Base-by-base conservation (phyloP, 1,139 yeast species). In the Schwanniomyces etchellsii region DNA sequence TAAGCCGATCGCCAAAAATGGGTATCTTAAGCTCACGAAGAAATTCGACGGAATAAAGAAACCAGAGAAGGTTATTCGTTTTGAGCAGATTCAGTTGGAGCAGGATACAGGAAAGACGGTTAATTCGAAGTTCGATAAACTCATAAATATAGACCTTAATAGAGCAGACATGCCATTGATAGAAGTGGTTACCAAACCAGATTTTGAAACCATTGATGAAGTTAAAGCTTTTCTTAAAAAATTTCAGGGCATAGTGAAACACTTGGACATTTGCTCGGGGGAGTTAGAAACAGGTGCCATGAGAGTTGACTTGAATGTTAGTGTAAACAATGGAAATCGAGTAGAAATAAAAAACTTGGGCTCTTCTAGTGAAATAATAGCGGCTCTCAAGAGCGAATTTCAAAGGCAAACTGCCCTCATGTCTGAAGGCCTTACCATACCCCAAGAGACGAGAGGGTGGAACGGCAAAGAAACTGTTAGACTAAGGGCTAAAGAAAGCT, bases 201-300 rank as follows among this genome's bases (percentile, higher is more conserved):
- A 89, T 50, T 81, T 91, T 44, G 72, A 68, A 31, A 61, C 69
- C 29, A 64, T 84, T 3, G 70, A 71, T 26, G 81, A 88, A 43
- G 86, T 94, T 0, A 74, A 75, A 24, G 75, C 82, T 1, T 91
- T 91, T 54, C 74, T 93, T 23, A 81, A 79, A 43, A 88, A 86
- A 47, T 81, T 82, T 43, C 95, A 86, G 47, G 64, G 75, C 22
- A 56, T 88, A 28, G 74, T 91, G 24, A 66, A 80, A 29, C 77
- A 77, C 41, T 52, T 88, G 30, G 75, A 73, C 3, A 74, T 91
- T 2, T 86, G 95, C 43, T 70, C 93, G 0, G 97, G 96, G 14
- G 95, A 88, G 43, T 64, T 91, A 45, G 98, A 91, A 49, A 77
- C 89, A 0, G 98, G 98, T 5, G 93, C 96, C 0, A 81, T 93